Base-by-base conservation (phyloP, 805 yeast genomes). In the Saccharomycopsis guyanensis region DNA sequence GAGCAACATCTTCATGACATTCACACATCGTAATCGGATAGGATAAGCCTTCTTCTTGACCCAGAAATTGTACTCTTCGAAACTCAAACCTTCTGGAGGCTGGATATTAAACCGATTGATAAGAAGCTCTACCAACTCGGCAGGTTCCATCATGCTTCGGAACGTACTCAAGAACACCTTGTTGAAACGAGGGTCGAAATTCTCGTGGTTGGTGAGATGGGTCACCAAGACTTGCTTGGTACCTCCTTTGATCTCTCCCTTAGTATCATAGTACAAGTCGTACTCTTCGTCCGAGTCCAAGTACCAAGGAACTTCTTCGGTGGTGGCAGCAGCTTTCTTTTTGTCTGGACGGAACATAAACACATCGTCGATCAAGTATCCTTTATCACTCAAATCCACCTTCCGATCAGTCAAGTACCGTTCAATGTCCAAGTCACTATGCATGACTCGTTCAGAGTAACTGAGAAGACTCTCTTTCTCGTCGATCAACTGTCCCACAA, bases 1-100 rank as follows among this genome's bases (percentile, higher is more conserved):
- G 22, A 86, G 68, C 56, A 88, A 70, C 13, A 76, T 64, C 55
- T 75, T 78, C 76, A 88, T 73, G 22, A 82, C 70, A 50, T 77
- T 76, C 49, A 84, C 69, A 7, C 84, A 84, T 47, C 86, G 70
- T 20, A 73, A 56, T 45, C 87, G 75, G 27, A 83, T 80, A 1
- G 86, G 86, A 47, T 68, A 69, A 49, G 81, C 77, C 57, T 86
- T 86, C 57, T 74, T 75, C 36, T 78, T 76, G 7, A 79, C 70
- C 96, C 96, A 87, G 7, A 71, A 63, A 38, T 78, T 76, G 60
- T 84, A 86, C 57, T 86, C 95, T 51, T 83, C 94, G 57, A 78
- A 85, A 49, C 85, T 77, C 50, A 91, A 64, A 0, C 94, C 95
- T 57, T 86, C 96, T 0, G 96, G 96, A 19, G 96, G 93, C 52